These are phyloP conservation scores for Exophiala calicioides DNA, from an alignment of 2,329 filamentous ascomycete species.

Conservation along the genomic window DNA sequence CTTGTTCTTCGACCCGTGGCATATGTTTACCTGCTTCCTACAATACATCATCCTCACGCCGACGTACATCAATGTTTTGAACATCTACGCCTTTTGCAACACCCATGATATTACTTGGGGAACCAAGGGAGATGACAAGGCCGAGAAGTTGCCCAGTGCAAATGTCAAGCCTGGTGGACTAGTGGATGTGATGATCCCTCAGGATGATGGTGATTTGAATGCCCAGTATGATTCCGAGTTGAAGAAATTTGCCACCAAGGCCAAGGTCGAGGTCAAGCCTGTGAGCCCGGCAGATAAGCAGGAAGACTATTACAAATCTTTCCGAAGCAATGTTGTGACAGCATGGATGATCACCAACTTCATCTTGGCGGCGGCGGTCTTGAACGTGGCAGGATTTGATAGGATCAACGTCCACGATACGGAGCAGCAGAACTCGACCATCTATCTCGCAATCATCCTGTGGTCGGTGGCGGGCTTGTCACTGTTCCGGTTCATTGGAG, in stretches of 20 bases:
- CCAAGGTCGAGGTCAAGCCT: conserved; percentile 62
- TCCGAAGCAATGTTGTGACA: conserved; percentile 86
- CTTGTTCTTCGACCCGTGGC: conserved; percentile 97
- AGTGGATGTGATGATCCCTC: conserved; percentile 81
- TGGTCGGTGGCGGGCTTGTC: conserved; percentile 87
- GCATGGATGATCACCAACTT: conserved; percentile 98
- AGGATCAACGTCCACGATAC: conserved; percentile 52
- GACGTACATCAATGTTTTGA: conserved; percentile 97
- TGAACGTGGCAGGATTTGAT: conserved; percentile 82
- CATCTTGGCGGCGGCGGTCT: conserved; percentile 78
- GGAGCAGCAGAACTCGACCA: conserved; percentile 59
- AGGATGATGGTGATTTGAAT: conserved; percentile 92
- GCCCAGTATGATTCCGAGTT: conserved; percentile 90
- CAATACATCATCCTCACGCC: conserved; percentile 95
- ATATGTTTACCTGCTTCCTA: conserved; percentile 92
- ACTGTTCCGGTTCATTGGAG: conserved; percentile 82
- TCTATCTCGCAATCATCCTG: conserved; percentile 83
- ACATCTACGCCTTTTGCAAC: conserved; percentile 98
- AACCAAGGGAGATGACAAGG: conserved; percentile 96
- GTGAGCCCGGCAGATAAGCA: conserved; percentile 71
- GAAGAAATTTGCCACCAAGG: conserved; percentile 70
- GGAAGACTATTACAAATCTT: conserved; percentile 97
- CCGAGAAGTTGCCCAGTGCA: conserved; percentile 84
- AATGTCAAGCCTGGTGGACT: conserved; percentile 92
- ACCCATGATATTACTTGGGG: conserved; percentile 98